Percentiles rank a stretch among this genome's conserved stretches.
Evolutionary conservation across 176 grass and related monocot genomes (phyloP).

Genomic region (Aegilops umbellulata): DNA sequence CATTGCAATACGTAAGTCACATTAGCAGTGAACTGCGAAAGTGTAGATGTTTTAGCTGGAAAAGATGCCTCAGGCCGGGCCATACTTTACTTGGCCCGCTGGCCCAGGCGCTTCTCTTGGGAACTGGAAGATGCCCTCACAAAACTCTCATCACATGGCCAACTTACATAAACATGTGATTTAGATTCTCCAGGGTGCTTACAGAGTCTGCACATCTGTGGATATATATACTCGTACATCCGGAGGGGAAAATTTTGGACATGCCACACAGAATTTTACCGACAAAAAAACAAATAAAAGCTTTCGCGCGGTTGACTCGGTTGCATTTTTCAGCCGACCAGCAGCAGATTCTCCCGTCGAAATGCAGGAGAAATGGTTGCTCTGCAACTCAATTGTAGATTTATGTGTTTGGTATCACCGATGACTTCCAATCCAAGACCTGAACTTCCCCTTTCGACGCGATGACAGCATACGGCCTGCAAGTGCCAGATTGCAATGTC

Average conservation of each 20-base stretch:
- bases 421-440: conserved; percentile 57
- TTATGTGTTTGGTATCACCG: conserved; percentile 31
- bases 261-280: background rate
- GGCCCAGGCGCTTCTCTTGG: too few relatives aligned
- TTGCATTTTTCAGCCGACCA: background rate
- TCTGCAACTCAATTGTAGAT: background rate
- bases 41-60: too few relatives aligned
- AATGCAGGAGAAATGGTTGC: background rate
- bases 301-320: background rate
- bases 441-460: conserved; percentile 61
- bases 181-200: background rate
- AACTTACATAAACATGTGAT: background rate
- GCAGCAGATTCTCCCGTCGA: background rate
- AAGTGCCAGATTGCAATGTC: conserved; percentile 8
- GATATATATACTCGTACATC: background rate
- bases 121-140: too few relatives aligned
- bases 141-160: background rate
- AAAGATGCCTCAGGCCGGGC: too few relatives aligned
- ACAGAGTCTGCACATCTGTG: background rate
- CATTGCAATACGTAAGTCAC: background rate
- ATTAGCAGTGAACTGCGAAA: background rate
- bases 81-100: too few relatives aligned
- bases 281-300: background rate
- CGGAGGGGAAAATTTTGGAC: background rate
- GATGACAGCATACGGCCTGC: conserved; percentile 64